Evolutionary conservation across 257 asterid genomes (phyloP).

Genomic region (Solanum tarijense): DNA sequence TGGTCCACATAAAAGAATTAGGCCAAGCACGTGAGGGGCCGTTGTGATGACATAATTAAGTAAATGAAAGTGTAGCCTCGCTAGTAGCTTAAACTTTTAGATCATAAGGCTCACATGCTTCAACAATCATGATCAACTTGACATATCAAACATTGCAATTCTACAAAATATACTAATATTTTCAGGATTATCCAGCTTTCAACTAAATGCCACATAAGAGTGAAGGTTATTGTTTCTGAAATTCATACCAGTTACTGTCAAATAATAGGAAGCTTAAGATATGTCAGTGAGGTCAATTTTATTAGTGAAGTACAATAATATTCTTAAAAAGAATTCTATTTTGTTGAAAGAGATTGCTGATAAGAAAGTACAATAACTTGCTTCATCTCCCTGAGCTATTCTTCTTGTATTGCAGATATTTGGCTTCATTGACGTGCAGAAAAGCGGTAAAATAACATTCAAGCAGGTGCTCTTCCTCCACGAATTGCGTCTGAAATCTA

Average conservation of each 20-base stretch:
- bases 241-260: neutral
- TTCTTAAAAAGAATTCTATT: neutral
- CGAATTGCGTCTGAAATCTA: neutral
- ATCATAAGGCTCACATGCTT: neutral
- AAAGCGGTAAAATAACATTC: constrained; percentile 64
- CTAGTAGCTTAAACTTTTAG: neutral
- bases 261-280: neutral
- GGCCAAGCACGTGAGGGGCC: neutral
- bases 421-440: constrained; percentile 62
- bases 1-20: neutral
- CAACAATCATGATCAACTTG: neutral
- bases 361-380: neutral
- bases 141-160: neutral
- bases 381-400: neutral
- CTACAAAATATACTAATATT: neutral
- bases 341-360: neutral
- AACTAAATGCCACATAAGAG: neutral
- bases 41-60: neutral
- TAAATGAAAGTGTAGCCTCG: neutral
- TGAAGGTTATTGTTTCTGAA: neutral
- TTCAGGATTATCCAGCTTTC: neutral
- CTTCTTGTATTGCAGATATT: constrained; percentile 46
- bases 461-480: constrained; percentile 50
- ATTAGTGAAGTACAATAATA: neutral
- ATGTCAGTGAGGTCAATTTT: neutral